Evolutionary conservation across 2,329 filamentous ascomycete species (phyloP), one percentile per base, ranked within the genome.

Genomic region (Sclerotinia minor): DNA sequence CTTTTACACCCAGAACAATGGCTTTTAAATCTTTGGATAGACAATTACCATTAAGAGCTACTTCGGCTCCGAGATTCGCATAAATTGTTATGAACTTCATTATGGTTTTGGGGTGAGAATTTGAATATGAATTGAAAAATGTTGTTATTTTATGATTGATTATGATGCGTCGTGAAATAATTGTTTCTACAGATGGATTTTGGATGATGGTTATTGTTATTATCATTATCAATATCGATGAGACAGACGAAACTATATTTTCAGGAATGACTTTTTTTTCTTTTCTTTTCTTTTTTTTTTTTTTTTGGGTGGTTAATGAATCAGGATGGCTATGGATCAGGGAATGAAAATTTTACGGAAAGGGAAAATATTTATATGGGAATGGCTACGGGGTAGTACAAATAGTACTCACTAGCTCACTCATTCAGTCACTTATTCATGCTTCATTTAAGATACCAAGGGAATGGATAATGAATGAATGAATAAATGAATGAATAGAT

Each of bases 11-110:
- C 7, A 79, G 89, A 71, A 91, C 89, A 21, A 83, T 86, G 76
- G 89, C 89, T 1, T 91, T 91, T 76, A 83, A 90, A 74, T 83
- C 84, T 17, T 79, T 89, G 59, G 85, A 89, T 70, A 79, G 86
- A 67, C 84, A 84, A 73, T 76, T 88, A 68, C 85, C 86, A 3
- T 75, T 86, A 59, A 80, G 84, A 64, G 58, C 65, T 58, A 45
- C 57, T 9, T 29, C 59, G n/a, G 65, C 65, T 17, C 65, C 65
- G 21, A 67, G 65, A 45, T 63, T 63, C 47, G 35, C 65, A 7
- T 67, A 21, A 59, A 11, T 19, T 35, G n/a, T 35, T 35, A 4
- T 35, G 3, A n/a, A n/a, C n/a, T 29, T 41, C 17, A 17, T 19
- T 45, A 26, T 52, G 21, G 38, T 6, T 19, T 38, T 45, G 15